Percentiles rank a stretch among this genome's conserved stretches.
Evolutionary conservation across 164 flowering plant genomes (phyloP).

Genomic region (Vitis labrusca): DNA sequence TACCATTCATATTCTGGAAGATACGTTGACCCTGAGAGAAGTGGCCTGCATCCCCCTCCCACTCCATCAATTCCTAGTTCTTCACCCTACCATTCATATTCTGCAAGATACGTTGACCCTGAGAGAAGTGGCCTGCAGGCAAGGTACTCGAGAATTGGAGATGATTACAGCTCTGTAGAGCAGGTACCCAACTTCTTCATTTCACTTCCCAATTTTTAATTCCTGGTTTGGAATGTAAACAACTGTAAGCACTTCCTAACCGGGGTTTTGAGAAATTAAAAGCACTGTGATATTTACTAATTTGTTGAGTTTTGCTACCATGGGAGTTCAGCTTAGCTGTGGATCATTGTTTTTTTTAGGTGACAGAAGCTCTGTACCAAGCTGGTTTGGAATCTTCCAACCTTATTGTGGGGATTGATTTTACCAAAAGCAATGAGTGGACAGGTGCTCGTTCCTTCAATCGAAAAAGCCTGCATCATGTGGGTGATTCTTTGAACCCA

Average conservation of each 20-base stretch:
- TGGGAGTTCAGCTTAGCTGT: background rate
- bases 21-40: slow-evolving; percentile 1
- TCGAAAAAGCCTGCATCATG: slow-evolving; percentile 21
- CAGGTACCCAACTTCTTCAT: slow-evolving; percentile 11
- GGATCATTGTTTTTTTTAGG: slow-evolving; percentile 7
- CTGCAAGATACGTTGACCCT: slow-evolving; percentile 1
- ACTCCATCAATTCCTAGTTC: slow-evolving; percentile 6
- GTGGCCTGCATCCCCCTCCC: background rate
- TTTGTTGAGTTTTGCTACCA: background rate
- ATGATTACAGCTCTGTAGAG: slow-evolving; percentile 18
- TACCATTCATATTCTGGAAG: slow-evolving; percentile 5
- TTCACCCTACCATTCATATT: slow-evolving; percentile 8
- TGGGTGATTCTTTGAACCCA: slow-evolving; percentile 25
- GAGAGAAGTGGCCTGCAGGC: slow-evolving; percentile 5
- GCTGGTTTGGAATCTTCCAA: slow-evolving; percentile 34
- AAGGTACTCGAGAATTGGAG: slow-evolving; percentile 12
- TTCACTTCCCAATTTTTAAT: background rate
- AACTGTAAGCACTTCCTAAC: too few relatives aligned
- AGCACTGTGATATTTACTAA: too few relatives aligned
- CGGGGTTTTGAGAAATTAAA: too few relatives aligned
- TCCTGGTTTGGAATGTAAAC: too few relatives aligned
- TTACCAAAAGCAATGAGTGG: slow-evolving; percentile 39
- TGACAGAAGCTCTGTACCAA: slow-evolving; percentile 24
- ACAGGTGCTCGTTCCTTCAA: slow-evolving; percentile 27
- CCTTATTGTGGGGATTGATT: slow-evolving; percentile 30